Conservation (phyloP, 108 stramenopile species). For the Tribonema minus region DNA sequence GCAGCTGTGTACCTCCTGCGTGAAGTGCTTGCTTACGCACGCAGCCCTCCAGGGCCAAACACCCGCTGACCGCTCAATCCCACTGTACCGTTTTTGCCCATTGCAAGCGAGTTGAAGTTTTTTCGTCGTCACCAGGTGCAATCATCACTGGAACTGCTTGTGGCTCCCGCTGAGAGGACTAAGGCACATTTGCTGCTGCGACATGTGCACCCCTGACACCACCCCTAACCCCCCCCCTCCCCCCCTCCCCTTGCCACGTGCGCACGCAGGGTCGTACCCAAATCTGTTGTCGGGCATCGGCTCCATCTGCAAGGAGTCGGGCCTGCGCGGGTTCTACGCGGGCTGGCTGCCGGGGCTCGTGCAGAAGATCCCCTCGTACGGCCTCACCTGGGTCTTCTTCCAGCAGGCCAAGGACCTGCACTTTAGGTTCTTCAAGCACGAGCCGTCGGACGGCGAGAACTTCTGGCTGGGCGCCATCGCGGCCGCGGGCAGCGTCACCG, state of each 20-base stretch:
- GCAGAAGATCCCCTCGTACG: slow-evolving; percentile 82
- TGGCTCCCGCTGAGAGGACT: background rate
- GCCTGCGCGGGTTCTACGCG: slow-evolving; percentile 80
- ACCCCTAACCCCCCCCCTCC: background rate
- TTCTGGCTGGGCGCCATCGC: slow-evolving; percentile 75
- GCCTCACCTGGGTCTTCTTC: slow-evolving; percentile 90
- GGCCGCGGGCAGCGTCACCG: slow-evolving; percentile 80
- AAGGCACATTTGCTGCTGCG: background rate
- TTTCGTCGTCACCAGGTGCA: too few species aligned
- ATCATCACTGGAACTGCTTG: background rate
- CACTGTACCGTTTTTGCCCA: too few species aligned
- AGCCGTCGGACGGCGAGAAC: slow-evolving; percentile 78
- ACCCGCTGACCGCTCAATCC: too few species aligned
- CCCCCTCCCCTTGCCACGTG: background rate
- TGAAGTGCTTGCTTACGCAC: too few species aligned
- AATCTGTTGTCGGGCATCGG: slow-evolving; percentile 66
- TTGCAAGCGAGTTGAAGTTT: too few species aligned
- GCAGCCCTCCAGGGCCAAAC: too few species aligned
- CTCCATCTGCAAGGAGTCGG: slow-evolving; percentile 53
- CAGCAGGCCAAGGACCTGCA: slow-evolving; percentile 78
- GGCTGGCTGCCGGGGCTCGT: slow-evolving; percentile 95
- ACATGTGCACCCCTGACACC: background rate
- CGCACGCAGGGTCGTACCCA: slow-evolving; percentile 59
- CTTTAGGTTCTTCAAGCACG: slow-evolving; percentile 55
- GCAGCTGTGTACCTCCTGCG: too few species aligned